Evolutionary conservation across 2,329 filamentous ascomycete species (phyloP).

Genomic region (Trichoderma endophyticum): DNA sequence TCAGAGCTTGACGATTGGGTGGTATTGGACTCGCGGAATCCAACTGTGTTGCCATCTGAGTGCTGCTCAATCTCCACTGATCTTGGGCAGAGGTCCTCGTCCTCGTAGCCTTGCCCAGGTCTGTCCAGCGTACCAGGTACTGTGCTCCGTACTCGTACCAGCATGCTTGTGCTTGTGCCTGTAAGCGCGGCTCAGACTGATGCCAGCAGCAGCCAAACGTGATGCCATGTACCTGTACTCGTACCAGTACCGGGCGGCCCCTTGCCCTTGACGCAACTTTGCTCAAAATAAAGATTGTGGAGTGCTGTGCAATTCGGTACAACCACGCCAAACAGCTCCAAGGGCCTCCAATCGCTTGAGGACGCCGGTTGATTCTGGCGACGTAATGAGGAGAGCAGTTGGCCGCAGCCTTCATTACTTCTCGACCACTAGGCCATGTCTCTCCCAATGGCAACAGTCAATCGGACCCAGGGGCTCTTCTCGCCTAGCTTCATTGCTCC

Average conservation of each 20-base stretch:
- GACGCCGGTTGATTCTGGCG: background rate
- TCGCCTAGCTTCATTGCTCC: conserved; percentile 7
- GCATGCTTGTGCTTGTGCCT: background rate
- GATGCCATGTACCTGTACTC: background rate
- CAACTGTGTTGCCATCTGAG: background rate
- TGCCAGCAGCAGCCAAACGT: background rate
- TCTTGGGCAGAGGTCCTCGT: background rate
- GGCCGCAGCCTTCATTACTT: background rate
- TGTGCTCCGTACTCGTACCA: background rate
- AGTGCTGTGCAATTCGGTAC: background rate
- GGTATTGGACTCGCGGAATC: conserved; percentile 6
- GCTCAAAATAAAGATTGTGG: conserved; percentile 14
- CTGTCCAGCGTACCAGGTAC: background rate
- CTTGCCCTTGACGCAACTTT: conserved; percentile 9
- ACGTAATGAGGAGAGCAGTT: background rate
- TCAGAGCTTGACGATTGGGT: conserved; percentile 22
- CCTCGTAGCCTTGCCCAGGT: conserved; percentile 5
- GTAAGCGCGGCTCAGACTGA: conserved; percentile 5
- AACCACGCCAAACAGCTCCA: background rate
- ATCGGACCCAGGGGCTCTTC: background rate
- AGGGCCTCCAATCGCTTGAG: background rate
- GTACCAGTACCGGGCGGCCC: background rate
- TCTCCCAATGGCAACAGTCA: background rate
- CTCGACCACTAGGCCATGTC: background rate
- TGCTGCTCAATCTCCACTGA: conserved; percentile 24